A percentile compares a stretch with the other conserved stretches of the same genome.
phyloP scores from a whole-genome alignment of 192 early-diverging fungal species.

The Coemansia pectinata region DNA sequence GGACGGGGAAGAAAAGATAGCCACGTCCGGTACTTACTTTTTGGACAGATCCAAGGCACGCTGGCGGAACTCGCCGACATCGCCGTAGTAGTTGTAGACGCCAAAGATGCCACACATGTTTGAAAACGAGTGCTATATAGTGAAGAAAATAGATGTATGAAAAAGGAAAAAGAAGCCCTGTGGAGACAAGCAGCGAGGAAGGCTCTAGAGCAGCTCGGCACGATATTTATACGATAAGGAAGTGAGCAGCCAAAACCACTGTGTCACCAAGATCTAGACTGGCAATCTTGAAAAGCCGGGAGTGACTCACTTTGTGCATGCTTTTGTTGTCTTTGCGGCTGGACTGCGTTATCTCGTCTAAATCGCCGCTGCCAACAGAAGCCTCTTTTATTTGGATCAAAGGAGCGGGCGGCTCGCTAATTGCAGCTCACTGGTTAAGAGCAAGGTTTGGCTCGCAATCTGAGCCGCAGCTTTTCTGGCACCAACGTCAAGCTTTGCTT shows the following conservation, averaged over 20 bases:
- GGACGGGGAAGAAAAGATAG: not conserved
- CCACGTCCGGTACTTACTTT: conserved; percentile 35
- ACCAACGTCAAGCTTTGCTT: no score
- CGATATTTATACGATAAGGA: not conserved
- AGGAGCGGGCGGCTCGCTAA: not conserved
- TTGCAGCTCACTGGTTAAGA: not conserved
- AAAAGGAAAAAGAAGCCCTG: not conserved
- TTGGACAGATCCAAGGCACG: conserved; percentile 80
- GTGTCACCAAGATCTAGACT: not conserved
- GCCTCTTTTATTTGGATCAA: not conserved
- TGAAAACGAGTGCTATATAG: not conserved
- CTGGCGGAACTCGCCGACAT: conserved; percentile 73
- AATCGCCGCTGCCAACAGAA: not conserved
- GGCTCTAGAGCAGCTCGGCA: not conserved
- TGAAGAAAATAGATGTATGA: not conserved
- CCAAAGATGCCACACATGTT: conserved; percentile 98
- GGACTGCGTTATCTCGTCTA: not conserved
- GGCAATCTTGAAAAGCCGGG: not conserved
- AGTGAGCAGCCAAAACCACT: not conserved
- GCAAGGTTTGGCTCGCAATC: not conserved
- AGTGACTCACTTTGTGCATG: conserved; percentile 1
- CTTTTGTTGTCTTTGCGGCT: not conserved
- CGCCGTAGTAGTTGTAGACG: conserved; percentile 83
- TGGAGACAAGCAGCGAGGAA: conserved; percentile 1
- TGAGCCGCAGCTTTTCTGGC: not conserved